phyloP scores from a whole-genome alignment of 768 basidiomycete species.

The Mycena latifolia region DNA sequence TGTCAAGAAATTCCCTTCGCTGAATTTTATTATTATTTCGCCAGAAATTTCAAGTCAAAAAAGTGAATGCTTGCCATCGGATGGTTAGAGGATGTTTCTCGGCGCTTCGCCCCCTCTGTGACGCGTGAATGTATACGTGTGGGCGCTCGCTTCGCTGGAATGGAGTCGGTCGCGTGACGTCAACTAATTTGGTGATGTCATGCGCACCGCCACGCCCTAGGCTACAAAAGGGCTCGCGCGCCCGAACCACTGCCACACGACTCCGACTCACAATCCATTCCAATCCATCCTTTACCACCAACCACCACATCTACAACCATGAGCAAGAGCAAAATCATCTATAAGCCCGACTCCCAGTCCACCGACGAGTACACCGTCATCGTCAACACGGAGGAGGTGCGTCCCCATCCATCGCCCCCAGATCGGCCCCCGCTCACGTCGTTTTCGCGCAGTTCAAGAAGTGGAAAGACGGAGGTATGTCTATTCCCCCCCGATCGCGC shows the following conservation, averaged over 20 bases:
- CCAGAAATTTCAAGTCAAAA: too few species aligned
- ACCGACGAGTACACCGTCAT: constrained; percentile 81
- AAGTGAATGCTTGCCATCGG: too few species aligned
- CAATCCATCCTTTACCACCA: background rate
- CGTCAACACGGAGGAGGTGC: constrained; percentile 74
- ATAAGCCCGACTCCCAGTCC: constrained; percentile 72
- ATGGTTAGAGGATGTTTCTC: too few species aligned
- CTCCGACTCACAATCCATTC: background rate
- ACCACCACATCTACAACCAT: constrained; percentile 44
- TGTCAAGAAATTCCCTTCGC: too few species aligned
- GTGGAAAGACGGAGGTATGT: constrained; percentile 85
- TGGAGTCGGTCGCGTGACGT: constrained; percentile 10
- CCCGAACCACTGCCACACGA: background rate
- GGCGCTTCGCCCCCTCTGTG: too few species aligned
- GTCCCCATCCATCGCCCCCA: constrained; percentile 33
- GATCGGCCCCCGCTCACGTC: constrained; percentile 13
- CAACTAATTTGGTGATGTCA: background rate
- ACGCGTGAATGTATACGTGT: too few species aligned
- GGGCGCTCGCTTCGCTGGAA: too few species aligned
- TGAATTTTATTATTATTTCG: too few species aligned
- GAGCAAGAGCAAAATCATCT: constrained; percentile 76
- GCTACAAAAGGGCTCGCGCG: background rate
- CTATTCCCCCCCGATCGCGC: constrained; percentile 24
- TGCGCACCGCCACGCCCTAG: background rate
- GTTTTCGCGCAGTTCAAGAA: constrained; percentile 68